Evolutionary conservation across 805 yeast species (phyloP), one percentile per base, ranked within the genome.

Genomic region (Kodamaea sagamina): DNA sequence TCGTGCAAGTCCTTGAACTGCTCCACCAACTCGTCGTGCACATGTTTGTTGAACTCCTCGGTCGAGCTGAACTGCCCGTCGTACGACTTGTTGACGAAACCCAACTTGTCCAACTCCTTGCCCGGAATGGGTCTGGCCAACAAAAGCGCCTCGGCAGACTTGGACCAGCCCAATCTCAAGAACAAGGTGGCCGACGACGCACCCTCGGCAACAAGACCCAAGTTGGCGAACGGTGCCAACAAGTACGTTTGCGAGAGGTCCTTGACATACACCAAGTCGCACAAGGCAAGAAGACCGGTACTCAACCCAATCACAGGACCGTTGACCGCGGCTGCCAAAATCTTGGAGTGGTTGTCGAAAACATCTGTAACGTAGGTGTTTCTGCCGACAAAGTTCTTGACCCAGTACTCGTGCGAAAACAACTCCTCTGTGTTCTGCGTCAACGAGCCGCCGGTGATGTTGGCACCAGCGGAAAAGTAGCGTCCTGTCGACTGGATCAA

Each of bases 231-330:
- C 5, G 97, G 96, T 11, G 82, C 75, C 55, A 82, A 75, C 48
- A 88, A 57, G 55, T 65, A 81, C 47, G 81, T 77, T 39, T 78
- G 74, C 28, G 74, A 68, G 36, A 73, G 77, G 53, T 82, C 79
- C 51, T 74, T 77, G 10, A 84, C 82, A 57, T 86, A 88, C 7
- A 89, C 72, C 46, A 89, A 71, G 63, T 89, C 97, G 62, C 86
- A 80, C 42, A 85, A 65, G n/a, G 84, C 77, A 9, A 87, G 82
- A 41, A 89, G 61, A 0, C 89, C 89, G 2, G 90, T 80, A 24
- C 82, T 70, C 46, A 89, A 72, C 0, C 97, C 97, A 46, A 89
- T 76, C 4, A 81, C 95, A 0, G 97, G 96, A 0, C 97, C 97
- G 58, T 89, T 89, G 44, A 89, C 70, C 3, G 89, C 90, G 34